Percentiles rank a stretch among this genome's conserved stretches.
Conservation (phyloP, 306 rosid genomes). For the Rubus parviflorus region DNA sequence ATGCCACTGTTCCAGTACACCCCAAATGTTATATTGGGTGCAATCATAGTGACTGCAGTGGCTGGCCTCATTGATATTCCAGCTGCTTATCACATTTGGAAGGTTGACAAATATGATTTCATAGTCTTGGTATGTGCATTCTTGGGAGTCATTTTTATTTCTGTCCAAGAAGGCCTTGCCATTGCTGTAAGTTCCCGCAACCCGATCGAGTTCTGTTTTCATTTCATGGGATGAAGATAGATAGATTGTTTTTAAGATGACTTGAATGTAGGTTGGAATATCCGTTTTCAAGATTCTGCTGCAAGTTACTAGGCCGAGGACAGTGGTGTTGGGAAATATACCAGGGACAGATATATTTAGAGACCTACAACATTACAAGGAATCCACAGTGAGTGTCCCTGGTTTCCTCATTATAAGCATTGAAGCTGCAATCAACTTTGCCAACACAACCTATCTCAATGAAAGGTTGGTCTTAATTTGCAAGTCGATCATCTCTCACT, state of each 20-base stretch:
- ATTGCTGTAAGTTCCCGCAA: slow-evolving; percentile 57
- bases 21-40: slow-evolving; percentile 83
- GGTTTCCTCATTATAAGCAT: slow-evolving; percentile 83
- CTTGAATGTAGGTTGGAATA: slow-evolving; percentile 63
- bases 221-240: background rate
- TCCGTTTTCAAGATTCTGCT: slow-evolving; percentile 73
- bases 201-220: background rate
- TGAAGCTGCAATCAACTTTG: slow-evolving; percentile 94
- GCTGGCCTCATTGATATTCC: slow-evolving; percentile 86
- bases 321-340: slow-evolving; percentile 79
- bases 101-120: slow-evolving; percentile 86
- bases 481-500: background rate
- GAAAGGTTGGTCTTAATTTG: slow-evolving; percentile 53
- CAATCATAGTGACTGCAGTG: slow-evolving; percentile 91
- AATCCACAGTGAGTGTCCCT: slow-evolving; percentile 53
- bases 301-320: slow-evolving; percentile 88
- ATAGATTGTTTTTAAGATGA: background rate
- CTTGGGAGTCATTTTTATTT: slow-evolving; percentile 77
- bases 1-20: slow-evolving; percentile 96
- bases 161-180: slow-evolving; percentile 88
- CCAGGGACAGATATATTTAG: slow-evolving; percentile 75
- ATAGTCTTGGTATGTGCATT: slow-evolving; percentile 73
- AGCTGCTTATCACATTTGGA: slow-evolving; percentile 73
- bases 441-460: slow-evolving; percentile 80
- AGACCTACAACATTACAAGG: slow-evolving; percentile 76